These are phyloP conservation scores for Lasiodiplodia hormozganensis DNA, from an alignment of 2,329 filamentous ascomycete species.

Conservation along the genomic window DNA sequence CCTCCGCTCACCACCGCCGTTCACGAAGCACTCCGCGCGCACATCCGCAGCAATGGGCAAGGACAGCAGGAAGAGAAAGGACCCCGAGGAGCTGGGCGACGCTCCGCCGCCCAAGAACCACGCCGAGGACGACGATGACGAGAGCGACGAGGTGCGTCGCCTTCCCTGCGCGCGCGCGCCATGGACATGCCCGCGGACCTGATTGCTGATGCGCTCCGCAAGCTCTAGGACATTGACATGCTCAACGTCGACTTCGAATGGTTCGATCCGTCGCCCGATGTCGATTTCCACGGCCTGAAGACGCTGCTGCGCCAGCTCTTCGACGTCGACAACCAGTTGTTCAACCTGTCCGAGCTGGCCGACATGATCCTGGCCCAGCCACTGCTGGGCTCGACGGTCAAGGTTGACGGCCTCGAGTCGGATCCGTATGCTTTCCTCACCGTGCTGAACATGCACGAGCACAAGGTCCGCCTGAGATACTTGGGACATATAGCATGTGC, in stretches of 20 bases:
- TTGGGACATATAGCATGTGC: background rate
- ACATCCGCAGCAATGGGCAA: slow-evolving; percentile 42
- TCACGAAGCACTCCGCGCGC: slow-evolving; percentile 8
- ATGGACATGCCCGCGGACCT: slow-evolving; percentile 23
- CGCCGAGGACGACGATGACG: slow-evolving; percentile 43
- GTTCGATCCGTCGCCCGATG: slow-evolving; percentile 89
- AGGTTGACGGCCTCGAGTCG: slow-evolving; percentile 92
- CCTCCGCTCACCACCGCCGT: background rate
- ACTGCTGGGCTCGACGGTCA: slow-evolving; percentile 90
- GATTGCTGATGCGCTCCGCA: slow-evolving; percentile 29
- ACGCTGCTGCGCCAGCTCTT: slow-evolving; percentile 88
- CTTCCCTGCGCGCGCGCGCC: slow-evolving; percentile 22
- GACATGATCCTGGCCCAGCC: slow-evolving; percentile 88
- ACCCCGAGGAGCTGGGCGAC: slow-evolving; percentile 45
- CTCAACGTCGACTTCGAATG: slow-evolving; percentile 98
- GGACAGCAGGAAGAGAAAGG: slow-evolving; percentile 40
- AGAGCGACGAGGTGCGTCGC: slow-evolving; percentile 42
- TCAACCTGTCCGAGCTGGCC: slow-evolving; percentile 85
- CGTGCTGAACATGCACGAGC: slow-evolving; percentile 80
- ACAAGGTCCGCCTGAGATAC: slow-evolving; percentile 57
- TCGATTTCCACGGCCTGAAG: slow-evolving; percentile 96
- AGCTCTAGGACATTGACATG: slow-evolving; percentile 79
- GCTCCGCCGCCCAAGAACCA: slow-evolving; percentile 40
- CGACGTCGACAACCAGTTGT: slow-evolving; percentile 83
- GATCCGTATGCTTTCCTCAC: slow-evolving; percentile 95